phyloP scores from a whole-genome alignment of 352 stramenopile species.

The Achlya hypogyna region DNA sequence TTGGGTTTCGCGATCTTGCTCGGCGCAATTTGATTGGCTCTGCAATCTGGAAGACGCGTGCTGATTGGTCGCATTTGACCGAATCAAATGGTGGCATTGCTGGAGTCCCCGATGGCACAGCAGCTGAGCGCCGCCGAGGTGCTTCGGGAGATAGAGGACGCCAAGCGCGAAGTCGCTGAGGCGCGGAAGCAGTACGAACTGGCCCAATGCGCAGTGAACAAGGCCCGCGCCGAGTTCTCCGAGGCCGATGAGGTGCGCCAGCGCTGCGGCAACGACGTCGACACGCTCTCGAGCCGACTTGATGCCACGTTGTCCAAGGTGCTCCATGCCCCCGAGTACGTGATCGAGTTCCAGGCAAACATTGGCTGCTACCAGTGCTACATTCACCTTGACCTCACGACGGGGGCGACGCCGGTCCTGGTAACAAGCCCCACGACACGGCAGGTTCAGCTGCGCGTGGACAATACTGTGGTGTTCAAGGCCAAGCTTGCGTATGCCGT shows the following conservation, averaged over 20 bases:
- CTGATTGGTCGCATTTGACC: background rate
- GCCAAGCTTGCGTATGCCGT: background rate
- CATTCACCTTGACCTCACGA: slow-evolving; percentile 48
- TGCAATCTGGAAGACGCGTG: background rate
- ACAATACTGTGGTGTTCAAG: background rate
- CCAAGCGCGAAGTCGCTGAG: slow-evolving; percentile 6
- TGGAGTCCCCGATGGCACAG: background rate
- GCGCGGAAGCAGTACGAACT: background rate
- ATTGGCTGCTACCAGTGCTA: slow-evolving; percentile 79
- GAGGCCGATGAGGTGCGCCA: slow-evolving; percentile 24
- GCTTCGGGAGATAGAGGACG: slow-evolving; percentile 10
- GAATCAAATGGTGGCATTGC: background rate
- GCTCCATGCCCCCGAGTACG: slow-evolving; percentile 23
- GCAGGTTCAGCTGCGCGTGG: slow-evolving; percentile 34
- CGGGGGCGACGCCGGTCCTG: slow-evolving; percentile 35
- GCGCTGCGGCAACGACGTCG: slow-evolving; percentile 28
- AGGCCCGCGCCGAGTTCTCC: slow-evolving; percentile 26
- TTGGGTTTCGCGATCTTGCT: background rate
- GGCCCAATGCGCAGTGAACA: slow-evolving; percentile 20
- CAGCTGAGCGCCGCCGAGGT: background rate
- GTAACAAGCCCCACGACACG: slow-evolving; percentile 24
- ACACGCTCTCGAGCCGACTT: slow-evolving; percentile 24
- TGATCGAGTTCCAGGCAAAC: slow-evolving; percentile 73
- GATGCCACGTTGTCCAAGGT: slow-evolving; percentile 20
- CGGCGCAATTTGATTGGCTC: background rate